These are phyloP conservation scores for Panicum hallii DNA, from an alignment of 202 grass and related monocot species.

Conservation along the genomic window DNA sequence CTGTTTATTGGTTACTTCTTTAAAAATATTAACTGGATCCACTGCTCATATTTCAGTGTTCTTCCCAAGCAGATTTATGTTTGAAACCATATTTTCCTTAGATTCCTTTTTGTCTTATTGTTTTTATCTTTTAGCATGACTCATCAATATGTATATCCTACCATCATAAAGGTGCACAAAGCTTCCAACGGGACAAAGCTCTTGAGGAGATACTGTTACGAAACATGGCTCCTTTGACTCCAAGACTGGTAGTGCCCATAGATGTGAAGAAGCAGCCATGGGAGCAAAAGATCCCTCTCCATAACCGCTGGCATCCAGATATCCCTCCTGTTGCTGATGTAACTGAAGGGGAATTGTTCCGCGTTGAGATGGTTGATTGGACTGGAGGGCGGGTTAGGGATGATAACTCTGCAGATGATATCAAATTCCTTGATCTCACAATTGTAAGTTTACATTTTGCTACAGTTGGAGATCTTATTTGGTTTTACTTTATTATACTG, in stretches of 20 bases:
- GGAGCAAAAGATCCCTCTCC: conserved; percentile 77
- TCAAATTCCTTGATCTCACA: conserved; percentile 72
- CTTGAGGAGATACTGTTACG: conserved; percentile 8
- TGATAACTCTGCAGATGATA: conserved; percentile 79
- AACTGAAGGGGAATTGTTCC: conserved; percentile 79
- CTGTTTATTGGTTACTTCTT: conserved; percentile 27
- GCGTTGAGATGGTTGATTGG: conserved; percentile 87
- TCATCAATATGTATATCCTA: conserved; percentile 2
- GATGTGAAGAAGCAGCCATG: conserved; percentile 90
- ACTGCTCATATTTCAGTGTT: conserved; percentile 16
- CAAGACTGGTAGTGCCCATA: conserved; percentile 74
- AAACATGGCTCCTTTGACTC: conserved; percentile 79
- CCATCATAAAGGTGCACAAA: conserved; percentile 32
- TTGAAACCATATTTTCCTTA: conserved; percentile 25
- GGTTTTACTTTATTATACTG: conserved; percentile 2
- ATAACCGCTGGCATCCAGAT: conserved; percentile 87
- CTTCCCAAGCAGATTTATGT: conserved; percentile 25
- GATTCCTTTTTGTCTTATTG: conserved; percentile 34
- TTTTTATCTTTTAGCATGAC: conserved; percentile 37
- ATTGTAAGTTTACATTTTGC: conserved; percentile 55
- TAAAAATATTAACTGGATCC: conserved; percentile 19
- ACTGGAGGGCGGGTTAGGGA: conserved; percentile 66
- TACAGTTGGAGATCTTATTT: background rate
- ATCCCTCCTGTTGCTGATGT: conserved; percentile 88
- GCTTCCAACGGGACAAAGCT: conserved; percentile 31